A percentile compares a stretch with the other conserved stretches of the same genome.
These are phyloP conservation scores for Neofusicoccum laricinum DNA, from an alignment of 2,329 filamentous ascomycete species.

Conservation along the genomic window DNA sequence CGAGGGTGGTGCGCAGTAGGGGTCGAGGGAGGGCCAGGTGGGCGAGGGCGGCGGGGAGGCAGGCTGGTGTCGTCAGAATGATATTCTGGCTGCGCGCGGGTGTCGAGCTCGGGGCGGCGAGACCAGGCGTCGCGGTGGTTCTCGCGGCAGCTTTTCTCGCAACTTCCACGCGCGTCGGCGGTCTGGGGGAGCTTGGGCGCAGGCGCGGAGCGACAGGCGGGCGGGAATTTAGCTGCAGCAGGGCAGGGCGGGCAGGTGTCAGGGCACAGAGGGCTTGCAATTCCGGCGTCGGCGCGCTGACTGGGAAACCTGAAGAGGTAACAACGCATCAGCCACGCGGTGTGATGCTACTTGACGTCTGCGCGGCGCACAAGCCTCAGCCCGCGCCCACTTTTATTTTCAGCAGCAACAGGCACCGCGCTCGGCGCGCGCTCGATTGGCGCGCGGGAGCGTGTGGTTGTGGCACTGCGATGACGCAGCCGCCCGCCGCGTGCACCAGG, in stretches of 20 bases:
- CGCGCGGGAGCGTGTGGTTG: no score
- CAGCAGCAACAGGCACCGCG: not conserved
- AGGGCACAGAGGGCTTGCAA: not conserved
- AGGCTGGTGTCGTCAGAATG: slow-evolving; percentile 1
- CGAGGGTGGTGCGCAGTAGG: not conserved
- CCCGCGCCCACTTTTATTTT: slow-evolving; percentile 10
- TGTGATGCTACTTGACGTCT: slow-evolving; percentile 15
- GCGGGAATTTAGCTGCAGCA: not conserved
- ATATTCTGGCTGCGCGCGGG: not conserved
- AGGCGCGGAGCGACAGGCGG: not conserved
- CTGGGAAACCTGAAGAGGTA: slow-evolving; percentile 6
- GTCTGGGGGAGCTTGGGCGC: slow-evolving; percentile 7
- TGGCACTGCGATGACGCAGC: no score
- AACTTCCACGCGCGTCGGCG: slow-evolving; percentile 10
- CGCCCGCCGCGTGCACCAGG: no score
- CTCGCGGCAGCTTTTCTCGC: slow-evolving; percentile 9
- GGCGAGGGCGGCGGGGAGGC: not conserved
- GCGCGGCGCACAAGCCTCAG: slow-evolving; percentile 6
- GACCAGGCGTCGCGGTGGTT: not conserved
- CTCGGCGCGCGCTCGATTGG: not conserved
- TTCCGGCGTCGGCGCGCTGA: not conserved
- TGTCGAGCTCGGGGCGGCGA: not conserved
- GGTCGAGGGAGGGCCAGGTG: not conserved
- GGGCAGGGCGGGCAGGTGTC: not conserved
- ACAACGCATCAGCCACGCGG: slow-evolving; percentile 15